Percentiles rank a stretch among this genome's conserved stretches.
Conservation (phyloP, 2,329 filamentous ascomycete species). For the Curvularia sp. region DNA sequence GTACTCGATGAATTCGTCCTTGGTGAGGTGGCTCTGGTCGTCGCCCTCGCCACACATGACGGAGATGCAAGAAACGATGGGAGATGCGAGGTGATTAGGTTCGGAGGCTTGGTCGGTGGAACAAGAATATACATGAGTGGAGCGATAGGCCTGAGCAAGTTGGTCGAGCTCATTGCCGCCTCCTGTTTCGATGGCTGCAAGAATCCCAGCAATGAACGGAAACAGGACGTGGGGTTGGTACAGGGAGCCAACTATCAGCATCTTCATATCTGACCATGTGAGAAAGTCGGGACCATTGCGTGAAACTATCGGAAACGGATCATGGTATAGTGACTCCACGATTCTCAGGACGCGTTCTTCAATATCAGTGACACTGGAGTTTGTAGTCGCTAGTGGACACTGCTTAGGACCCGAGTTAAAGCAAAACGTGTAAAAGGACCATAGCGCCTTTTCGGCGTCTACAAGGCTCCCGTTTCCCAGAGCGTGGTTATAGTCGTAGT, state of each 20-base stretch:
- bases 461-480: constrained; percentile 52
- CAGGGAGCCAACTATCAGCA: constrained; percentile 46
- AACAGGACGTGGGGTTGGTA: constrained; percentile 50
- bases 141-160: constrained; percentile 27
- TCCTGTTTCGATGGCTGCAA: constrained; percentile 45
- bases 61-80: constrained; percentile 31
- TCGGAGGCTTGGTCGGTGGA: constrained; percentile 30
- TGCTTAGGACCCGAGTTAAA: constrained; percentile 49
- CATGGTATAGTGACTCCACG: constrained; percentile 50
- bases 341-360: constrained; percentile 44
- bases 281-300: constrained; percentile 43
- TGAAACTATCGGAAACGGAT: constrained; percentile 50
- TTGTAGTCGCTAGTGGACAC: constrained; percentile 52
- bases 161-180: constrained; percentile 32
- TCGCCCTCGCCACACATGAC: constrained; percentile 54
- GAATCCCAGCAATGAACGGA: constrained; percentile 44
- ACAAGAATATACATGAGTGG: constrained; percentile 39
- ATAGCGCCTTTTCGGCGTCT: constrained; percentile 55
- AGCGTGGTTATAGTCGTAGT: constrained; percentile 45
- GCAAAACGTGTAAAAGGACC: constrained; percentile 56
- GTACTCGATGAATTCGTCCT: constrained; percentile 44
- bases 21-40: constrained; percentile 36
- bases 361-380: constrained; percentile 46
- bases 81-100: constrained; percentile 9
- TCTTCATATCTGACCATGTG: constrained; percentile 52